Evolutionary conservation across 306 rosid species (phyloP), one percentile per base, ranked within the genome.

Genomic region (Abrus pulchellus): DNA sequence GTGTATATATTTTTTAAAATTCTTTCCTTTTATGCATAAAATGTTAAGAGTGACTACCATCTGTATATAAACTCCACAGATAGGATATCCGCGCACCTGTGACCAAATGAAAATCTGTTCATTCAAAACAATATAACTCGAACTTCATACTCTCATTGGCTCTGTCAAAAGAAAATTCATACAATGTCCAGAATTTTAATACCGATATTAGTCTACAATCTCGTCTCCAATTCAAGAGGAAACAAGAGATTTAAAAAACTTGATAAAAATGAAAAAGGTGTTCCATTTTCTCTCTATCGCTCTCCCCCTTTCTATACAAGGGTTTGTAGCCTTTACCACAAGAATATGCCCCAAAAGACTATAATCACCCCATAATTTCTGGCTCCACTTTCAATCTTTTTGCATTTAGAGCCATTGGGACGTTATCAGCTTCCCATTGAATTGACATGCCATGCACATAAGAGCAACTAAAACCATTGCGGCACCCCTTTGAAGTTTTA

Each of bases 401-500:
- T 4, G 87, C 72, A 86, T 74, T 80, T 55, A 73, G 89, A 68
- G 50, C 6, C 76, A 72, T 83, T 13, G 80, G 4, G 10, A 44
- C 13, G 14, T 74, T 69, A 28, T 85, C 80, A 36, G 78, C 52
- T 0, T 63, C 72, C 80, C 88, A 82, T 9, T 82, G 20, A 20
- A 20, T 20, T 20, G 20, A 20, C 20, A 20, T 20, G 12, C 87
- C 94, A 56, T 93, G 97, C 57, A 76, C 77, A 79, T 40, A 89
- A 27, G 86, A 86, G 55, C 97, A 93, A 49, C 69, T 70, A 1
- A 52, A 59, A 40, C 97, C 97, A 10, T 88, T 89, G 68, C 92
- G 73, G 81, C 97, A 93, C 0, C 97, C 97, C 50, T 83, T 89
- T 0, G 89, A 4, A 76, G 81, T 79, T 5, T 84, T 90, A 78